phyloP scores from a whole-genome alignment of 2,329 filamentous ascomycete species.

The Raffaelea albimanens region DNA sequence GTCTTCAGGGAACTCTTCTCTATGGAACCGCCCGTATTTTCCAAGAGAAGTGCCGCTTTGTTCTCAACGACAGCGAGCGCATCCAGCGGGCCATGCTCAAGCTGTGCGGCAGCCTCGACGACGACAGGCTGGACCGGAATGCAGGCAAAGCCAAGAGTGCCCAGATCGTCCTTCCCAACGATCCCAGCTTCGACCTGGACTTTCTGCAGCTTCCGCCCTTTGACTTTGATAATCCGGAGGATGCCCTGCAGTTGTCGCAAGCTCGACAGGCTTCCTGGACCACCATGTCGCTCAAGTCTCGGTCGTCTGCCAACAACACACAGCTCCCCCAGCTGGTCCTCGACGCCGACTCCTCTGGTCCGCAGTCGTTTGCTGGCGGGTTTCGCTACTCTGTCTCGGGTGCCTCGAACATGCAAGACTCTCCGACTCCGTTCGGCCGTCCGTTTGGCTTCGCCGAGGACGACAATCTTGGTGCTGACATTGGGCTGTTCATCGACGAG shows the following conservation, averaged over 20 bases:
- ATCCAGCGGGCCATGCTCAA: slow-evolving; percentile 48
- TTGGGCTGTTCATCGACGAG: slow-evolving; percentile 22
- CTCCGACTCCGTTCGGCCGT: slow-evolving; percentile 12
- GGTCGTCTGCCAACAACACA: slow-evolving; percentile 21
- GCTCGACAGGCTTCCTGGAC: slow-evolving; percentile 12
- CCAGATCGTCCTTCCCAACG: slow-evolving; percentile 70
- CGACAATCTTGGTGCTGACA: slow-evolving; percentile 26
- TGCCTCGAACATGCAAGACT: slow-evolving; percentile 7
- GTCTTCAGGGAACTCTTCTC: slow-evolving; percentile 81
- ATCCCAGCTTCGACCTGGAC: slow-evolving; percentile 64
- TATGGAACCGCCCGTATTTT: slow-evolving; percentile 82
- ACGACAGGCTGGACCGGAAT: slow-evolving; percentile 56
- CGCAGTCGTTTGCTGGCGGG: slow-evolving; percentile 7
- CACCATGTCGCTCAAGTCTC: slow-evolving; percentile 10
- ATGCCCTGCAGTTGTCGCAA: slow-evolving; percentile 16
- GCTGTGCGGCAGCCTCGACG: slow-evolving; percentile 59
- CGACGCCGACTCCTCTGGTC: slow-evolving; percentile 19
- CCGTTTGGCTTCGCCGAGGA: slow-evolving; percentile 32
- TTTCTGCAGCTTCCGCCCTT: slow-evolving; percentile 44
- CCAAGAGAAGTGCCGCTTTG: slow-evolving; percentile 76
- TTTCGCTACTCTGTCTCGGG: slow-evolving; percentile 9
- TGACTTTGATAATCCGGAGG: slow-evolving; percentile 29
- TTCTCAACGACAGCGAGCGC: slow-evolving; percentile 70
- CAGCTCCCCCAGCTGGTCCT: slow-evolving; percentile 35
- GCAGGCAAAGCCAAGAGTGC: slow-evolving; percentile 66